Evolutionary conservation across 345 rosid genomes (phyloP), one percentile per base, ranked within the genome.

Genomic region (Punica granatum): DNA sequence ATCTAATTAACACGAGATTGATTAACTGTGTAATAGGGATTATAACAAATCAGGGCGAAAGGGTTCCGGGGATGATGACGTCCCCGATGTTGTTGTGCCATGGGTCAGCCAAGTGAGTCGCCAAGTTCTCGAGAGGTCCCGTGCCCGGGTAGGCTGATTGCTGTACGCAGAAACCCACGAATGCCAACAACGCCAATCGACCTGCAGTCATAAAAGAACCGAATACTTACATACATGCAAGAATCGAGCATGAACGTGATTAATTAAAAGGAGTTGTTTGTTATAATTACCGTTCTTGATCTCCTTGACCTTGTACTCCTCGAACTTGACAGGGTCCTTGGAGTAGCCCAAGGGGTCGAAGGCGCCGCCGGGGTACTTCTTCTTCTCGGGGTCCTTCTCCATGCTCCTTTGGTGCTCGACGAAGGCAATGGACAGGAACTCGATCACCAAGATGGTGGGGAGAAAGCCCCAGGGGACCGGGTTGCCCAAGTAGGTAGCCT

Each of bases 391-490:
- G 79, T 91, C 91, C 77, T 91, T 94, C 91, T 94, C 99, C 95
- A 90, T 91, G 85, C 95, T 94, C 23, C 99, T 84, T 72, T 94
- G 99, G 85, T 94, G 97, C 88, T 94, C 99, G 0, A 89, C 97
- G 19, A 94, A 91, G 49, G 96, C 81, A 33, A 94, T 86, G 69
- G 97, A 81, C 0, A 94, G 2, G 86, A 94, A 94, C 73, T 94
- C 97, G 25, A 94, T 88, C 64, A 76, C 89, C 74, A 94, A 77
- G 66, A 94, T 84, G 70, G 91, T 84, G 2, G 99, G 97, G 33
- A 91, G 85, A 44, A 92, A 89, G 65, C 99, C 97, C 99, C 97
- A 94, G 3, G 99, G 99, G 49, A 94, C 99, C 0, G 96, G 96
- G 76, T 84, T 84, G 0, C 99, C 96, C 67, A 94, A 75, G 86